Conservation (phyloP, 78 protist species). For the Paratrimastix pyriformis region DNA sequence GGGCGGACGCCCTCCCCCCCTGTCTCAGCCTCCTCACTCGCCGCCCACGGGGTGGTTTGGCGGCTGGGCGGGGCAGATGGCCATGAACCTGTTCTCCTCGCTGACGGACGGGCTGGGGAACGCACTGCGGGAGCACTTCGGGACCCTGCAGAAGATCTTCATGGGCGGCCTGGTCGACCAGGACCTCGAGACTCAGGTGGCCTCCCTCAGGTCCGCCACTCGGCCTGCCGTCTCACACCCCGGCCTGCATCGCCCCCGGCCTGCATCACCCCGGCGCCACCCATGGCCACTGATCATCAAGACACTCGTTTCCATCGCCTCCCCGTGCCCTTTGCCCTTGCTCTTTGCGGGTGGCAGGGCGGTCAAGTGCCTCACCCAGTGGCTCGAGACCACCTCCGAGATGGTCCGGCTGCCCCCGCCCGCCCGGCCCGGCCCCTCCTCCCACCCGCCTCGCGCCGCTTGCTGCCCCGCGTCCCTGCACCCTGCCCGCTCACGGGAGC, state of each 20-base stretch:
- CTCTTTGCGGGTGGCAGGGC: background rate
- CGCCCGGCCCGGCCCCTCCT: background rate
- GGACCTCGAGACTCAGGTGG: background rate
- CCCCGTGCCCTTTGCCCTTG: too few relatives aligned
- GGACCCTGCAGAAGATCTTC: background rate
- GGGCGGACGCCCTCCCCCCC: too few relatives aligned
- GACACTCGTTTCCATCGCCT: too few relatives aligned
- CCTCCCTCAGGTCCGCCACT: background rate
- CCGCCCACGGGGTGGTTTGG: background rate
- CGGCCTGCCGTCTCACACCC: background rate
- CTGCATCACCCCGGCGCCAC: too few relatives aligned
- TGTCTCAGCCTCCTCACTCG: too few relatives aligned
- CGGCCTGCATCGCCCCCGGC: background rate
- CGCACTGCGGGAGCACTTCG: background rate
- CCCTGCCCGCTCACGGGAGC: too few relatives aligned
- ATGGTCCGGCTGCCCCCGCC: background rate
- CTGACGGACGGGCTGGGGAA: background rate
- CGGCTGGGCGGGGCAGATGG: background rate
- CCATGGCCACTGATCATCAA: too few relatives aligned
- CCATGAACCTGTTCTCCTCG: background rate
- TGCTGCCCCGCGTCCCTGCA: too few relatives aligned
- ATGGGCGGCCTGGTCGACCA: background rate
- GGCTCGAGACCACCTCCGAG: background rate
- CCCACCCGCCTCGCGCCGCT: background rate
- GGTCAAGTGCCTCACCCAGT: background rate